Evolutionary conservation across 2,329 filamentous ascomycete species (phyloP).

Genomic region (Colletotrichum tropicicola): DNA sequence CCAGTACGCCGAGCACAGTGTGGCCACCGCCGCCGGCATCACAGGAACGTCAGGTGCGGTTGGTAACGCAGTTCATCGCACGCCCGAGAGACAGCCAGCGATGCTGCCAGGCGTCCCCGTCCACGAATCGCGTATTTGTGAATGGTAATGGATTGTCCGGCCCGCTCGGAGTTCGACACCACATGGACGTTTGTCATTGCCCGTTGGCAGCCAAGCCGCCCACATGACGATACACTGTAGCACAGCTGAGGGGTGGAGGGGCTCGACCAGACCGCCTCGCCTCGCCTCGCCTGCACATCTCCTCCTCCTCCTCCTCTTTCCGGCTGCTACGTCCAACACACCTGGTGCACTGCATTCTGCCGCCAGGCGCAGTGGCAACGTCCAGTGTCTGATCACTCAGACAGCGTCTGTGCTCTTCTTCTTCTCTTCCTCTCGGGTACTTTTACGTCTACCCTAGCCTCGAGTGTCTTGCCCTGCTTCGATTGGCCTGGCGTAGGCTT

Average conservation of each 20-base stretch:
- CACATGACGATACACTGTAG: constrained; percentile 29
- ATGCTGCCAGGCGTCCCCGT: background rate
- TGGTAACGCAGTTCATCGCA: constrained; percentile 6
- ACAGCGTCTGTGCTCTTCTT: constrained; percentile 3
- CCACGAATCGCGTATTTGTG: constrained; percentile 30
- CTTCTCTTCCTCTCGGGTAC: too few relatives aligned
- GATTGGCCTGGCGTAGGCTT: constrained; percentile 11
- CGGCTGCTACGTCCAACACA: background rate
- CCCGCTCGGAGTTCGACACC: background rate
- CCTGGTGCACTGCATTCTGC: constrained; percentile 8
- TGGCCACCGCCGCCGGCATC: background rate
- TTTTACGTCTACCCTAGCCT: background rate
- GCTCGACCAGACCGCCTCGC: constrained; percentile 18
- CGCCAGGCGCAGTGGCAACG: constrained; percentile 22
- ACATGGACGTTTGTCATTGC: constrained; percentile 5
- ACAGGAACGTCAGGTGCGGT: background rate
- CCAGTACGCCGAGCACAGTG: too few relatives aligned
- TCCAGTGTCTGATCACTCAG: constrained; percentile 14
- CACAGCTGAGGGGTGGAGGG: background rate
- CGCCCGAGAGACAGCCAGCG: background rate
- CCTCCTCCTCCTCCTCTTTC: background rate
- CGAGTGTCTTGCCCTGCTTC: background rate
- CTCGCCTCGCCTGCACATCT: background rate
- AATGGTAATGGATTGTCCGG: constrained; percentile 28
- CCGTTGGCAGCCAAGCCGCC: constrained; percentile 2